A percentile compares a stretch with the other conserved stretches of the same genome.
These are phyloP conservation scores for Trichoderma citrinoviride DNA, from an alignment of 2,329 filamentous ascomycete species.

Conservation along the genomic window DNA sequence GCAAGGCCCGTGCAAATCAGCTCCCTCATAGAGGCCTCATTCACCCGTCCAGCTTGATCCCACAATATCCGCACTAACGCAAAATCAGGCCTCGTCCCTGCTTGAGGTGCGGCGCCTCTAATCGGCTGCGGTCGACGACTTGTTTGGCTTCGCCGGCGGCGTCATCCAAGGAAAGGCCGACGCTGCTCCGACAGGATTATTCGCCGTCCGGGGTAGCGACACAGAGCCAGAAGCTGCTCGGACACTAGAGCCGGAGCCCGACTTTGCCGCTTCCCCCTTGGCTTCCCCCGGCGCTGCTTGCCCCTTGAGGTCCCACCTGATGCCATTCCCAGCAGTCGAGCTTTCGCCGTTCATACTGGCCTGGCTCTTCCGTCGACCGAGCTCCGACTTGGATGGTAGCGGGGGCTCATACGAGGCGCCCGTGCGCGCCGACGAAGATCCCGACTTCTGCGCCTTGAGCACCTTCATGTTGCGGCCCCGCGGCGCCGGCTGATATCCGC, in stretches of 20 bases:
- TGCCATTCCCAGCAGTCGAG: conserved; percentile 27
- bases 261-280: conserved; percentile 7
- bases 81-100: not conserved
- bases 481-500: conserved; percentile 68
- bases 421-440: conserved; percentile 50
- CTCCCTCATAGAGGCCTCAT: not conserved
- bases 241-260: conserved; percentile 17
- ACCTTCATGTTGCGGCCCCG: conserved; percentile 81
- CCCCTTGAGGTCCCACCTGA: conserved; percentile 56
- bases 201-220: conserved; percentile 58
- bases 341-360: conserved; percentile 34
- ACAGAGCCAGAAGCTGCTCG: conserved; percentile 36
- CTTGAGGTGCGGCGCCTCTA: not conserved
- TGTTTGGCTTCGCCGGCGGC: conserved; percentile 39
- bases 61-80: not conserved
- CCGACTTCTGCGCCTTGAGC: conserved; percentile 71
- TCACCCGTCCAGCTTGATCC: not conserved
- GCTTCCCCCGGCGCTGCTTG: not conserved
- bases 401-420: conserved; percentile 54
- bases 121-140: conserved; percentile 36
- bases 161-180: conserved; percentile 95
- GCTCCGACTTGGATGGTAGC: conserved; percentile 44
- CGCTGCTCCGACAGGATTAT: conserved; percentile 79
- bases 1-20: not conserved
- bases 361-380: conserved; percentile 56